phyloP scores from a whole-genome alignment of 2,329 filamentous ascomycete species.

The Phoma sp. region DNA sequence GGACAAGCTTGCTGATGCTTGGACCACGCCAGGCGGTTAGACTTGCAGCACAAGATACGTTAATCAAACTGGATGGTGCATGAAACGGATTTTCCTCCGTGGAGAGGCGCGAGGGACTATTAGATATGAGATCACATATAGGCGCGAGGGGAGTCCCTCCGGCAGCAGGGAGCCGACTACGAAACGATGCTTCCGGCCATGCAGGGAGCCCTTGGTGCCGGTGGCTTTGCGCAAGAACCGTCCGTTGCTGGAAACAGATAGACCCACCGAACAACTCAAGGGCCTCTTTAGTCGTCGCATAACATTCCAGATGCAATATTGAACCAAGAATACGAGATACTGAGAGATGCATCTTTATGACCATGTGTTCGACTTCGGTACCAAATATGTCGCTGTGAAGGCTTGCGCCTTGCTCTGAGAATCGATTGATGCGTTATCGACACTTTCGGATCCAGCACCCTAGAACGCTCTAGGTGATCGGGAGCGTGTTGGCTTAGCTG shows the following conservation, averaged over 20 bases:
- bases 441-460: slow-evolving; percentile 9
- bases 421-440: slow-evolving; percentile 2
- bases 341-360: not conserved
- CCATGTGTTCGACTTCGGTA: not conserved
- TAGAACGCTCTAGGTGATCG: slow-evolving; percentile 7
- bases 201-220: slow-evolving; percentile 13
- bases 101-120: slow-evolving; percentile 1
- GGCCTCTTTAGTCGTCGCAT: not conserved
- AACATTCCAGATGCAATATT: not conserved
- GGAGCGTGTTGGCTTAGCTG: slow-evolving; percentile 1
- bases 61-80: slow-evolving; percentile 1
- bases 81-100: not conserved
- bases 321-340: not conserved
- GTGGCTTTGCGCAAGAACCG: slow-evolving; percentile 8
- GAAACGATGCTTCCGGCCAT: not conserved
- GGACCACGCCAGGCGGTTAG: slow-evolving; percentile 14
- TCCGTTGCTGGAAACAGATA: slow-evolving; percentile 1
- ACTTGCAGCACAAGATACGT: slow-evolving; percentile 1
- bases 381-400: not conserved
- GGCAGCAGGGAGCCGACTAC: not conserved
- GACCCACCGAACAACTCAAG: slow-evolving; percentile 6
- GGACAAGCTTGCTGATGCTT: slow-evolving; percentile 2
- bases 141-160: not conserved
- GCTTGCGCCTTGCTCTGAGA: not conserved
- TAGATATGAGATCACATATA: slow-evolving; percentile 16